Evolutionary conservation across 768 basidiomycete species (phyloP).

Genomic region (Lepiota subincarnata): DNA sequence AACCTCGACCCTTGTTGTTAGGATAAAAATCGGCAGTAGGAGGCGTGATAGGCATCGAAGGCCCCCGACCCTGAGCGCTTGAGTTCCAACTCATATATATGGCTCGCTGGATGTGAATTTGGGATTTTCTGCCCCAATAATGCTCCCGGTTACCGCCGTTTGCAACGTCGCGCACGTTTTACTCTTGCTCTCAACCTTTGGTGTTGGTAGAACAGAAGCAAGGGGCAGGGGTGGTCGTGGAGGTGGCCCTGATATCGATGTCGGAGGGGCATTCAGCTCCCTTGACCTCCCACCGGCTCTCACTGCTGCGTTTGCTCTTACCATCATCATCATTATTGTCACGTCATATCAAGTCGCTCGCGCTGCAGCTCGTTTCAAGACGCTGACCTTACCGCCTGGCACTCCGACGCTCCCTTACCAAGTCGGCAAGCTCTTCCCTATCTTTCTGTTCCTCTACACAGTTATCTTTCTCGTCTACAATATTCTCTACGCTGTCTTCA

Average conservation of each 20-base stretch:
- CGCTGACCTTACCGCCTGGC: not conserved
- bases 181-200: too few relatives aligned
- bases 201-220: too few relatives aligned
- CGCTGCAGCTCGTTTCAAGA: not conserved
- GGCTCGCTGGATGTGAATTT: too few relatives aligned
- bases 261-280: not conserved
- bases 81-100: too few relatives aligned
- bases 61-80: too few relatives aligned
- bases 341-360: not conserved
- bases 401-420: not conserved
- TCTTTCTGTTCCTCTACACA: not conserved
- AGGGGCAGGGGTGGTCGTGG: not conserved
- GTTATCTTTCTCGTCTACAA: not conserved
- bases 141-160: too few relatives aligned
- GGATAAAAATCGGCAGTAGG: too few relatives aligned
- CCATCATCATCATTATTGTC: not conserved
- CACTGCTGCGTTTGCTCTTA: not conserved
- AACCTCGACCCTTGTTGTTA: too few relatives aligned
- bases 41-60: too few relatives aligned
- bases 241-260: not conserved
- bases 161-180: too few relatives aligned
- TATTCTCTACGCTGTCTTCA: constrained; percentile 2
- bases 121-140: too few relatives aligned
- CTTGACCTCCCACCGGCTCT: not conserved
- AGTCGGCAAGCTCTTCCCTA: constrained; percentile 6